Evolutionary conservation across 768 basidiomycete species (phyloP), one percentile per base, ranked within the genome.

Genomic region (Crepidotus variabilis): DNA sequence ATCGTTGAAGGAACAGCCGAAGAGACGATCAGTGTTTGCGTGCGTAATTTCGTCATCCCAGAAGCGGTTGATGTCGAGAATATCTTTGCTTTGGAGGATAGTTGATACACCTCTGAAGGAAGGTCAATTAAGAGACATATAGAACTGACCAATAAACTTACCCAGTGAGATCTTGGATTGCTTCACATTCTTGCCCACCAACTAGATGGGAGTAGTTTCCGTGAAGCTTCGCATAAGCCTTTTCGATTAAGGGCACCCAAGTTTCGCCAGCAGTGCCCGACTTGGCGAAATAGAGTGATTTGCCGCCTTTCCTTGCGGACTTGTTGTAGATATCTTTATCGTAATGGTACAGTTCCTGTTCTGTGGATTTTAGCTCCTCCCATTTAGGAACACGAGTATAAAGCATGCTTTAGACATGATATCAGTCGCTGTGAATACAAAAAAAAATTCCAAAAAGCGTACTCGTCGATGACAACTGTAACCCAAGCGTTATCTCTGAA

Each of bases 381-480:
- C 55, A 63, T 33, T 63, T 63, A 1, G 62, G 62, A 39, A 61
- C 52, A 24, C 55, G 57, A 43, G 60, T 61, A 28, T 59, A 59
- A 20, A 63, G 56, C 43, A 59, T 55, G 23, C 63, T 63, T 55
- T 36, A 69, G 10, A 21, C 20, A 50, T 47, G 2, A 34, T 20
- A 18, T 21, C 21, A 43, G 36, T 28, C 33, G 20, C 20, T 28
- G 6, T 34, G 22, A 2, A 28, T 36, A 16, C 33, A 2, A 32
- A 1, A 10, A 45, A 33, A 28, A 50, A 13, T n/a, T n/a, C 6
- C 4, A 36, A 8, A n/a, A 1, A 6, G 69, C 77, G 51, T 52
- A 83, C 81, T 84, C 82, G 61, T 84, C 83, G 52, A 84, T 76
- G 16, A 84, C 72, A 5, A 84, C 79, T 16, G 76, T 77, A 11